Percentiles rank a stretch among this genome's conserved stretches.
phyloP scores from a whole-genome alignment of 1,139 yeast genomes.

The Yarrowia galli region DNA sequence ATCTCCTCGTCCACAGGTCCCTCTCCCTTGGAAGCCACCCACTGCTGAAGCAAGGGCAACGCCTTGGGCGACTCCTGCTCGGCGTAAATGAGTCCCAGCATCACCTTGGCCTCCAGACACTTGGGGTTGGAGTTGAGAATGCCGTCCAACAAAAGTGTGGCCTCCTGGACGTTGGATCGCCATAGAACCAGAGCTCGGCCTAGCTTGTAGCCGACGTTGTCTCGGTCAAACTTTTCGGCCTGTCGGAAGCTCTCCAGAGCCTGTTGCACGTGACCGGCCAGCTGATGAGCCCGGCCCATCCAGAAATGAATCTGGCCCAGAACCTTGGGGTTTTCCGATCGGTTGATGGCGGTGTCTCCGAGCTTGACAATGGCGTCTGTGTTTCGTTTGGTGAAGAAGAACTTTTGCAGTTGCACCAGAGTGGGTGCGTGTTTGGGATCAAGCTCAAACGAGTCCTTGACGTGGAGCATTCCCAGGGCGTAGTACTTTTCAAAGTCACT shows the following conservation, averaged over 20 bases:
- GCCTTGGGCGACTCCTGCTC: slow-evolving; percentile 50
- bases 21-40: slow-evolving; percentile 34
- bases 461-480: slow-evolving; percentile 49
- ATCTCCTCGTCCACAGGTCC: slow-evolving; percentile 31
- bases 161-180: slow-evolving; percentile 79
- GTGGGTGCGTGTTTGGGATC: slow-evolving; percentile 54
- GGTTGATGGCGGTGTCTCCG: slow-evolving; percentile 59
- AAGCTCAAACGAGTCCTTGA: slow-evolving; percentile 52
- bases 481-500: slow-evolving; percentile 50
- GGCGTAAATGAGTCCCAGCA: slow-evolving; percentile 77
- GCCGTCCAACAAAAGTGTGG: slow-evolving; percentile 82
- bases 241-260: slow-evolving; percentile 74
- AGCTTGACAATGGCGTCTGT: slow-evolving; percentile 65
- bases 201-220: slow-evolving; percentile 67
- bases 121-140: slow-evolving; percentile 71
- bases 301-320: slow-evolving; percentile 84
- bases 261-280: slow-evolving; percentile 63
- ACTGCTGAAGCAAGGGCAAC: slow-evolving; percentile 19
- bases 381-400: slow-evolving; percentile 67
- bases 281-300: slow-evolving; percentile 81
- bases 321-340: slow-evolving; percentile 54
- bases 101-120: slow-evolving; percentile 75
- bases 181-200: slow-evolving; percentile 90
- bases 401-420: slow-evolving; percentile 59
- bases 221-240: slow-evolving; percentile 52